phyloP scores from a whole-genome alignment of 2,329 filamentous ascomycete genomes.

The Atkinsonella hypoxylon region DNA sequence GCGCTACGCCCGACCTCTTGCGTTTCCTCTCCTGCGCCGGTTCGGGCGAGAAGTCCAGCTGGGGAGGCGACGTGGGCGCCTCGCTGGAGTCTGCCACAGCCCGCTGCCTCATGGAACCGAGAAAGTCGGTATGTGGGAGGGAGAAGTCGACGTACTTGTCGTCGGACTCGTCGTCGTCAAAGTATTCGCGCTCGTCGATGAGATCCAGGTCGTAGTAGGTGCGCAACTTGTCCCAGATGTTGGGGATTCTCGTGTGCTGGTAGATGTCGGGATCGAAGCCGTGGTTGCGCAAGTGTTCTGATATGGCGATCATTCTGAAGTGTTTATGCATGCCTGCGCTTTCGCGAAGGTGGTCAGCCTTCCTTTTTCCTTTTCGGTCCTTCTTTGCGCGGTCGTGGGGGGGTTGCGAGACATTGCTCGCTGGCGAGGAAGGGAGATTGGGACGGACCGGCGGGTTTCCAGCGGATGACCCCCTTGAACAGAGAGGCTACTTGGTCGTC shows the following conservation, averaged over 20 bases:
- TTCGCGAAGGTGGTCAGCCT: neutral
- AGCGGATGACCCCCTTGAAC: conserved; percentile 84
- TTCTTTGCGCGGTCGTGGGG: neutral
- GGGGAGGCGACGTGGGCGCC: conserved; percentile 32
- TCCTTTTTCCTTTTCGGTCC: neutral
- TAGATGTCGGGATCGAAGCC: conserved; percentile 60
- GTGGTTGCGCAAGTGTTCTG: conserved; percentile 66
- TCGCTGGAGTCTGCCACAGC: conserved; percentile 34
- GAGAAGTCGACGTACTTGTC: conserved; percentile 56
- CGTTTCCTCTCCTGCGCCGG: conserved; percentile 28
- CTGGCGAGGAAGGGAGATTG: neutral
- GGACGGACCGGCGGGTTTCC: conserved; percentile 82
- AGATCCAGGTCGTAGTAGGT: conserved; percentile 75
- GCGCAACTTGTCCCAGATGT: conserved; percentile 81
- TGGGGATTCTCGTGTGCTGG: conserved; percentile 75
- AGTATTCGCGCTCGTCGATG: conserved; percentile 73
- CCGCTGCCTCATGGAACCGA: conserved; percentile 34
- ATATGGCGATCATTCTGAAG: conserved; percentile 81
- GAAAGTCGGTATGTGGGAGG: conserved; percentile 38
- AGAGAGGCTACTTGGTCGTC: conserved; percentile 90
- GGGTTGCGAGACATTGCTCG: no score
- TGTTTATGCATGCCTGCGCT: conserved; percentile 75
- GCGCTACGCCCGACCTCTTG: conserved; percentile 28
- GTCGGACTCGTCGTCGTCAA: conserved; percentile 45
- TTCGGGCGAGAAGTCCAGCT: conserved; percentile 27